Conservation (phyloP, 2,329 filamentous ascomycete species). For the Malbranchea cinnamomea region DNA sequence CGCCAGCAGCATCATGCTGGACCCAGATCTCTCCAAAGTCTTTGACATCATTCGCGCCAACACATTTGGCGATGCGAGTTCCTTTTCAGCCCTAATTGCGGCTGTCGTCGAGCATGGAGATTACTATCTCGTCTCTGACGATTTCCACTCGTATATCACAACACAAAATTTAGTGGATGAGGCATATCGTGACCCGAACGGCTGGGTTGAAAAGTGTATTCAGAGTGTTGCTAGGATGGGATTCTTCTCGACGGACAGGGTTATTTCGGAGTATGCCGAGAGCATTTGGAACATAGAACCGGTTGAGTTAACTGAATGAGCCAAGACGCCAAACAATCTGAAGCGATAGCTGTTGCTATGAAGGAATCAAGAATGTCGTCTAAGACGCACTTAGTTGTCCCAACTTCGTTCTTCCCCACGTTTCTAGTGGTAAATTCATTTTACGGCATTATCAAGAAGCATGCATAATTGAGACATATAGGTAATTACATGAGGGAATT, state of each 20-base stretch:
- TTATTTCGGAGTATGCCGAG: conserved; percentile 95
- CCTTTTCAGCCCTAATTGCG: conserved; percentile 70
- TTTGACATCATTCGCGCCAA: conserved; percentile 69
- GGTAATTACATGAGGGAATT: too few relatives aligned
- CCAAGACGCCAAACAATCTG: background rate
- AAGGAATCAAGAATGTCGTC: too few relatives aligned
- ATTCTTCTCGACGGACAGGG: conserved; percentile 89
- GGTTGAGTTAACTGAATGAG: conserved; percentile 25
- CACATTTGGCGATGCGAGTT: conserved; percentile 62
- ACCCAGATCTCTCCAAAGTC: conserved; percentile 62
- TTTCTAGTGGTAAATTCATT: too few relatives aligned
- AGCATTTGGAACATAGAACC: conserved; percentile 96
- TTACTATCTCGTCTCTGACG: conserved; percentile 94
- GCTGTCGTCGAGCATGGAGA: conserved; percentile 87
- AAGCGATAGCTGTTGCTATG: too few relatives aligned
- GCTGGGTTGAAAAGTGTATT: conserved; percentile 85
- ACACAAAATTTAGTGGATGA: conserved; percentile 85
- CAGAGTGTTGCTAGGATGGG: conserved; percentile 84
- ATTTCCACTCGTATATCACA: conserved; percentile 88
- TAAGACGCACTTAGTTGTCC: too few relatives aligned
- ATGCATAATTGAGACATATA: too few relatives aligned
- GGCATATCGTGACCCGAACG: conserved; percentile 79
- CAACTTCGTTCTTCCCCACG: too few relatives aligned
- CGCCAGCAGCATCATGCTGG: conserved; percentile 53
- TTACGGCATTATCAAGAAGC: too few relatives aligned